Conservation (phyloP, 2,329 filamentous ascomycete genomes). For the Talaromyces marneffei region DNA sequence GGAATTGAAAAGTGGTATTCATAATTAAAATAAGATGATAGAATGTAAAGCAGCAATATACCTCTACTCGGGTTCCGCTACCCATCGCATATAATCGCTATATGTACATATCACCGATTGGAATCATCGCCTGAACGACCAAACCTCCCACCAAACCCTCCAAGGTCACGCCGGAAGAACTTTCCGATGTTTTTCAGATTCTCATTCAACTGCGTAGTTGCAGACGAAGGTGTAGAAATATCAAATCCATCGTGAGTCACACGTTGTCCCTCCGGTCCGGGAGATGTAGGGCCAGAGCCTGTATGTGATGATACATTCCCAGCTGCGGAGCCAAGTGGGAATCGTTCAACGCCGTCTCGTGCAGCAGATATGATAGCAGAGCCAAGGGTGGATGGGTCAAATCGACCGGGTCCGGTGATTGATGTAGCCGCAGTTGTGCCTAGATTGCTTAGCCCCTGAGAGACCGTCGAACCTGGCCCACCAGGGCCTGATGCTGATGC, state of each 20-base stretch:
- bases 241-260: conserved; percentile 8
- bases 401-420: conserved; percentile 50
- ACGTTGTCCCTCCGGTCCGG: conserved; percentile 7
- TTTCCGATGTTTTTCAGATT: conserved; percentile 94
- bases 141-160: conserved; percentile 67
- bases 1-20: background rate
- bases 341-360: conserved; percentile 71
- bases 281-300: conserved; percentile 9
- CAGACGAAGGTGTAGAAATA: conserved; percentile 19
- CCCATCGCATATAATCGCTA: background rate
- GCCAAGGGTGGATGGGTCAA: conserved; percentile 76
- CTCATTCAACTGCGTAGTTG: conserved; percentile 75
- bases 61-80: background rate
- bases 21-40: background rate
- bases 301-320: no score
- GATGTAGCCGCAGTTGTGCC: conserved; percentile 38
- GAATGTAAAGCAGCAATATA: background rate
- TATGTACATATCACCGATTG: conserved; percentile 9
- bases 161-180: conserved; percentile 86
- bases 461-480: conserved; percentile 27
- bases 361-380: conserved; percentile 85
- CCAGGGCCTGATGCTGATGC: conserved; percentile 17
- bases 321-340: conserved; percentile 41
- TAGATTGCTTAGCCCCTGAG: conserved; percentile 45
- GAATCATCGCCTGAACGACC: conserved; percentile 42